Evolutionary conservation across 768 basidiomycete genomes (phyloP).

Genomic region (Xerocomellus chrysenteron): DNA sequence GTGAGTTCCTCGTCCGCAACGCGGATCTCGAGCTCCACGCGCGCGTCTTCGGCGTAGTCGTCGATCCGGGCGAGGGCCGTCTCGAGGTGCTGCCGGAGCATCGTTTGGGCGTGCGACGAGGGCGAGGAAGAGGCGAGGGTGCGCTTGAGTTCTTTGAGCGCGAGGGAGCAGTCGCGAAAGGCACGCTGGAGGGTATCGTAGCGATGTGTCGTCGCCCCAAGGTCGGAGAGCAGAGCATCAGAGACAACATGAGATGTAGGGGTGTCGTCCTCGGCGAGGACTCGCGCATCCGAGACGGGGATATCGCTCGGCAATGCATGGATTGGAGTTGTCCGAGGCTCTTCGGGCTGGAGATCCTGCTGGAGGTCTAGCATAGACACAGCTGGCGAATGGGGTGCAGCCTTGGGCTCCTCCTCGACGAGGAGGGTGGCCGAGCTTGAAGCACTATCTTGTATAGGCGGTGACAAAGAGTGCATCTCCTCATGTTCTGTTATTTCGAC

Average conservation of each 20-base stretch:
- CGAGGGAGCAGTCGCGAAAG: slow-evolving; percentile 68
- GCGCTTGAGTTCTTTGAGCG: slow-evolving; percentile 56
- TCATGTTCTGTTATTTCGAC: neutral
- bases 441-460: slow-evolving; percentile 1
- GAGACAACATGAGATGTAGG: neutral
- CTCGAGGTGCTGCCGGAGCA: slow-evolving; percentile 35
- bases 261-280: neutral
- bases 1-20: slow-evolving; percentile 70
- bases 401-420: slow-evolving; percentile 9
- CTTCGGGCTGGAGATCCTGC: slow-evolving; percentile 1
- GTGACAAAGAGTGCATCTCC: neutral
- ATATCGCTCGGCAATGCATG: neutral
- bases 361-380: slow-evolving; percentile 20
- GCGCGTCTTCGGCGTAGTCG: slow-evolving; percentile 75
- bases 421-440: slow-evolving; percentile 9
- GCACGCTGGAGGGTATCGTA: slow-evolving; percentile 61
- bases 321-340: neutral
- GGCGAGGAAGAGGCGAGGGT: slow-evolving; percentile 14
- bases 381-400: slow-evolving; percentile 11
- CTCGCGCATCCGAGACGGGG: neutral
- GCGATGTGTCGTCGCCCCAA: slow-evolving; percentile 46
- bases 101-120: neutral
- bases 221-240: slow-evolving; percentile 40
- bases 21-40: slow-evolving; percentile 81
- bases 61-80: slow-evolving; percentile 60